A percentile compares a stretch with the other conserved stretches of the same genome.
Conservation (phyloP, 1,284 basidiomycete genomes). For the Ganoderma sinense region DNA sequence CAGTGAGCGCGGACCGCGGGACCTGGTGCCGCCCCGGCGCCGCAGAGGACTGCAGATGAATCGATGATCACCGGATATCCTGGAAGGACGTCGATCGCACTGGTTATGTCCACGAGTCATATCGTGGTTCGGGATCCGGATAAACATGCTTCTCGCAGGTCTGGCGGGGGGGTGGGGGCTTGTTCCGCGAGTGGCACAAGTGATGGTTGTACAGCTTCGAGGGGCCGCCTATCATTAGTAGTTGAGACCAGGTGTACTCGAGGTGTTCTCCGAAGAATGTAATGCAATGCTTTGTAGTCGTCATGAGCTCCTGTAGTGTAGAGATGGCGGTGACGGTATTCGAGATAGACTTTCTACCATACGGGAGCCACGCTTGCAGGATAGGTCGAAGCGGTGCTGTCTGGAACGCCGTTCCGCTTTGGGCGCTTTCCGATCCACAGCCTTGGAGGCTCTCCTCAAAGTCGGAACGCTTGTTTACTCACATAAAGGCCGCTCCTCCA, state of each 20-base stretch:
- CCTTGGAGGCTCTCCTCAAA: not conserved
- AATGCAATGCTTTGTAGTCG: not conserved
- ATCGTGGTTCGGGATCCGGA: not conserved
- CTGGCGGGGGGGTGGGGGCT: not conserved
- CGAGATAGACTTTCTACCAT: not conserved
- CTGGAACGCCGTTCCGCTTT: not conserved
- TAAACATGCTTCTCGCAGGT: not conserved
- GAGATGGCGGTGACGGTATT: not conserved
- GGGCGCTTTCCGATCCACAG: not conserved
- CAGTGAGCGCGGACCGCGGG: constrained; percentile 27
- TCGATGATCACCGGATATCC: not conserved
- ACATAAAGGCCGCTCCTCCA: not conserved
- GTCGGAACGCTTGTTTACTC: not conserved
- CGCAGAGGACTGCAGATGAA: no score
- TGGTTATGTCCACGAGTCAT: not conserved
- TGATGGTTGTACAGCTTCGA: not conserved
- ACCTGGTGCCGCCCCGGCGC: not conserved
- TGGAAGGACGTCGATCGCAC: constrained; percentile 1
- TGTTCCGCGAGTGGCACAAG: no score
- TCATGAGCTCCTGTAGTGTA: not conserved
- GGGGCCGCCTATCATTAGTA: not conserved
- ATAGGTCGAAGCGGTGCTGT: not conserved
- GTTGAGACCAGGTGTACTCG: not conserved
- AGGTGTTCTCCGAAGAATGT: not conserved
- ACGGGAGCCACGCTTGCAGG: not conserved